phyloP scores from a whole-genome alignment of 306 rosid genomes.

The Trifolium repens region DNA sequence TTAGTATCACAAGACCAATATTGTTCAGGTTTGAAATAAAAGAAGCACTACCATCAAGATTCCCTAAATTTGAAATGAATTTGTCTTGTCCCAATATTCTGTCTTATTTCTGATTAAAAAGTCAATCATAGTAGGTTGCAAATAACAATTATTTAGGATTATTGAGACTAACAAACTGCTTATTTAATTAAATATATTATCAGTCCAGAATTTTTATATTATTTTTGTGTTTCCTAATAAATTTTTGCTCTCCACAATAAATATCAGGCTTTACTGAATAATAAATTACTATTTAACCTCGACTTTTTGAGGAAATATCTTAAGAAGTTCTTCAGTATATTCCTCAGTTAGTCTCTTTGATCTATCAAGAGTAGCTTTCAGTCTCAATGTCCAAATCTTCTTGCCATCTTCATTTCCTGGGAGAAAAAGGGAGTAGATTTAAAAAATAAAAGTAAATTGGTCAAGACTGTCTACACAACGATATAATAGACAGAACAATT shows the following conservation, averaged over 20 bases:
- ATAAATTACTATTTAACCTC: constrained; percentile 60
- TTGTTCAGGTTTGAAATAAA: constrained; percentile 29
- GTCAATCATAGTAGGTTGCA: background rate
- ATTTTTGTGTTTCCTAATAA: constrained; percentile 21
- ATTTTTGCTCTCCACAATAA: constrained; percentile 13
- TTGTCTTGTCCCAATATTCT: constrained; percentile 15
- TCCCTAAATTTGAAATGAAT: constrained; percentile 13
- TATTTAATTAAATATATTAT: constrained; percentile 4
- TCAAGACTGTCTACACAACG: constrained; percentile 6
- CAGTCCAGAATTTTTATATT: background rate
- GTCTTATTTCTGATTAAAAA: constrained; percentile 10
- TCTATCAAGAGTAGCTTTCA: constrained; percentile 95
- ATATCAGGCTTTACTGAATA: constrained; percentile 28
- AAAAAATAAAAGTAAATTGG: constrained; percentile 26
- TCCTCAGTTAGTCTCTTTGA: constrained; percentile 94
- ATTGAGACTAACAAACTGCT: constrained; percentile 15
- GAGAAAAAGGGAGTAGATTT: constrained; percentile 25
- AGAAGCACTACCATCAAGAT: constrained; percentile 19
- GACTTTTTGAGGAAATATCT: constrained; percentile 91
- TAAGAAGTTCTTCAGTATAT: constrained; percentile 92
- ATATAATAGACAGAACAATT: constrained; percentile 23
- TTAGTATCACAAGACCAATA: constrained; percentile 14
- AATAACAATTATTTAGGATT: constrained; percentile 28
- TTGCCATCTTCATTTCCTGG: constrained; percentile 94
- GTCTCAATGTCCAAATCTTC: constrained; percentile 86